Conservation (phyloP, 345 rosid species). For the Heritiera fomes region DNA sequence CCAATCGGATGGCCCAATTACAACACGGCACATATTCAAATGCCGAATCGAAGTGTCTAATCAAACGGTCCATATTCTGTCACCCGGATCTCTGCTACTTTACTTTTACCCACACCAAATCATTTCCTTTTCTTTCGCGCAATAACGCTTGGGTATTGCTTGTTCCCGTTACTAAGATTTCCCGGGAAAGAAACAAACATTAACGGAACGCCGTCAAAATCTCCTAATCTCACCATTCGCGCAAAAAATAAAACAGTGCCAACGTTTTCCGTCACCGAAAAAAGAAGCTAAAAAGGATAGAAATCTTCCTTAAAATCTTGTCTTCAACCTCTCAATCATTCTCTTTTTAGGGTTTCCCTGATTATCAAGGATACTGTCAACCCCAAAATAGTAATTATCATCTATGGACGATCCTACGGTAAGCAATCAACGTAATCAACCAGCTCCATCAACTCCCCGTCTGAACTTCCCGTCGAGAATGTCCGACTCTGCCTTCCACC, state of each 20-base stretch:
- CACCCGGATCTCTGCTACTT: background rate
- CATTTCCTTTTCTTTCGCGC: background rate
- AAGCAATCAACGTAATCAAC: background rate
- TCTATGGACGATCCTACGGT: conserved; percentile 41
- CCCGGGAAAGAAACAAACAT: background rate
- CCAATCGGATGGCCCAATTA: background rate
- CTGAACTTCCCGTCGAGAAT: conserved; percentile 59
- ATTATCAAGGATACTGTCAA: background rate
- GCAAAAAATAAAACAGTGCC: background rate
- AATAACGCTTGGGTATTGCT: background rate
- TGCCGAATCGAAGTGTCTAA: background rate
- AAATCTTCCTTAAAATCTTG: too few species aligned
- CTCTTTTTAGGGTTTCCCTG: conserved; percentile 11
- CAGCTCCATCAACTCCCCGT: conserved; percentile 32
- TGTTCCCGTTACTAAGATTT: background rate
- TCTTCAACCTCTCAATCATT: conserved; percentile 22
- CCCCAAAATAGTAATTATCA: conserved; percentile 22
- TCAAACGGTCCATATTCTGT: background rate
- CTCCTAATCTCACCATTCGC: background rate
- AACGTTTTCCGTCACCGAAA: background rate
- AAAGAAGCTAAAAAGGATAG: background rate
- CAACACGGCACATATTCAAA: background rate
- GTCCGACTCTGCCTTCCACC: conserved; percentile 44
- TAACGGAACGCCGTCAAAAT: background rate
- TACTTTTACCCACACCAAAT: background rate